Evolutionary conservation across 2,329 filamentous ascomycete species (phyloP).

Genomic region (Basipetospora sp.): DNA sequence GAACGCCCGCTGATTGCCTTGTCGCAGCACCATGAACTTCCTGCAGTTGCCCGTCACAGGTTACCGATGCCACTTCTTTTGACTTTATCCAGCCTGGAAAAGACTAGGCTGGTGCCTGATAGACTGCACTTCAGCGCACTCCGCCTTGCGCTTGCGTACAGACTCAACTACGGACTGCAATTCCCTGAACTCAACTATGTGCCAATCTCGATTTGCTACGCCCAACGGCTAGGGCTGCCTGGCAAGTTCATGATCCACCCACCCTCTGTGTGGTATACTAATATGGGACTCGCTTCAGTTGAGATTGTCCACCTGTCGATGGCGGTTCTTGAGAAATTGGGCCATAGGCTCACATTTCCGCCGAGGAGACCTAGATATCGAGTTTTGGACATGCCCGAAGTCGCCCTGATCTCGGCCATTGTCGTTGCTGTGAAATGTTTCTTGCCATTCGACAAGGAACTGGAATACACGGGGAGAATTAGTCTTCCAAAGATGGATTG

Average conservation of each 20-base stretch:
- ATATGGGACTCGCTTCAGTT: too few relatives aligned
- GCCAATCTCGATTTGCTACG: conserved; percentile 52
- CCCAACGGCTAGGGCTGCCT: conserved; percentile 61
- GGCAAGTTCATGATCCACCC: conserved; percentile 30
- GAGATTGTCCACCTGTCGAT: neutral
- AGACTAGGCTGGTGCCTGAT: neutral
- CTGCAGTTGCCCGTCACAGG: conserved; percentile 20
- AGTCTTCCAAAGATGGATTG: conserved; percentile 44
- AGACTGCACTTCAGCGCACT: neutral
- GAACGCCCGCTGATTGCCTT: neutral
- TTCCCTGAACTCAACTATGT: conserved; percentile 62
- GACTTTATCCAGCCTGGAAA: neutral
- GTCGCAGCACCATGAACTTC: conserved; percentile 38
- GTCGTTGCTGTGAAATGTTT: conserved; percentile 65
- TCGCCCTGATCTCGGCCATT: conserved; percentile 54
- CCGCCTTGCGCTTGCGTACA: conserved; percentile 47
- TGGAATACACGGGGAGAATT: conserved; percentile 15
- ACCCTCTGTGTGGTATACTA: neutral
- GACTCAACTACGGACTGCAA: conserved; percentile 50
- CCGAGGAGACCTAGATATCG: conserved; percentile 4
- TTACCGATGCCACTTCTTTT: neutral
- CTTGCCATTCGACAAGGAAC: conserved; percentile 48
- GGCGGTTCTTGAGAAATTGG: neutral
- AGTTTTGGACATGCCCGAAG: conserved; percentile 52
- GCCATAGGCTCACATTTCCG: neutral